These are phyloP conservation scores for Gomphus bonarii DNA, from an alignment of 1,284 basidiomycete genomes.

Conservation along the genomic window DNA sequence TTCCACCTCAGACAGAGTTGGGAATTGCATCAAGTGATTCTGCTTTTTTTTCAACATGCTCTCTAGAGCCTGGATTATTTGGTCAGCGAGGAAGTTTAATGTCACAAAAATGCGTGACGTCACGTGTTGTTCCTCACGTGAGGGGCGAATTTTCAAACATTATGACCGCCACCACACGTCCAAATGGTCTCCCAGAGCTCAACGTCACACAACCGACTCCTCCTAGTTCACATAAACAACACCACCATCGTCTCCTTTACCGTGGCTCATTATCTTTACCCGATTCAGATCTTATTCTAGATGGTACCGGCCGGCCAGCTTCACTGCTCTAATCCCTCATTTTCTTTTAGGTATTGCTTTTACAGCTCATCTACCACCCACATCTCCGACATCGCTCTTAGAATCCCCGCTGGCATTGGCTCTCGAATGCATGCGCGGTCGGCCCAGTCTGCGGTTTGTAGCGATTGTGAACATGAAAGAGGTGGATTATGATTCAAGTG, in stretches of 20 bases:
- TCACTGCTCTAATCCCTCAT: background rate
- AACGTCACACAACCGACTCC: conserved; percentile 2
- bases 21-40: too few species aligned
- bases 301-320: conserved; percentile 31
- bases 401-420: conserved; percentile 61
- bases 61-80: too few species aligned
- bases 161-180: background rate
- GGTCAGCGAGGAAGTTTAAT: too few species aligned
- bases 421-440: conserved; percentile 71
- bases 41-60: too few species aligned
- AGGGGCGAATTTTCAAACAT: background rate
- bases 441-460: conserved; percentile 49
- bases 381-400: conserved; percentile 37
- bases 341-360: conserved; percentile 40
- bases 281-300: conserved; percentile 59
- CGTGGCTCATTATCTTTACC: conserved; percentile 65
- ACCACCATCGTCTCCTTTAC: conserved; percentile 47
- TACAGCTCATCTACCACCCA: conserved; percentile 25
- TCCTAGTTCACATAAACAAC: background rate
- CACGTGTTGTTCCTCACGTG: conserved; percentile 6
- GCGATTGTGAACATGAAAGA: conserved; percentile 42
- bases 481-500: conserved; percentile 48
- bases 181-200: background rate
- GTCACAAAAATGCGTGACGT: background rate
- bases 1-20: too few species aligned